Evolutionary conservation across 2,329 filamentous ascomycete species (phyloP), one percentile per base, ranked within the genome.

Genomic region (Blastomyces silverae): DNA sequence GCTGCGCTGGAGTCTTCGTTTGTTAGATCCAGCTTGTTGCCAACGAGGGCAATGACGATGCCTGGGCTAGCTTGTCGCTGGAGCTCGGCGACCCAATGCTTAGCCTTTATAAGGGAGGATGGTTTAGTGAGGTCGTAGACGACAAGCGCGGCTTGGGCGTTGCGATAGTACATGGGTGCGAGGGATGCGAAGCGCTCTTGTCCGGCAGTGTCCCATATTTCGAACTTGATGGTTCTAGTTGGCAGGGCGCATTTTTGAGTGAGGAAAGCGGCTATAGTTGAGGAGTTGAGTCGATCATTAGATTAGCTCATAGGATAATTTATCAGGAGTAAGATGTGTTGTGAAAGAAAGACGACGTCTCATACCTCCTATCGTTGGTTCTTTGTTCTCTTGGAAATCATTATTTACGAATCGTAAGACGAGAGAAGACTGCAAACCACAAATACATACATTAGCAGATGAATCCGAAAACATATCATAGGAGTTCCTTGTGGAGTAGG

Each of bases 301-400:
- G 25, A 20, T 48, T 31, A 50, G 39, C 39, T 22, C 37, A 58
- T 25, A 25, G 11, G 34, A 28, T 44, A 37, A 56, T n/a, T 34
- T 37, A 15, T 10, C 4, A 11, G 37, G 25, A 48, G 15, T 13
- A 22, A 44, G 58, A 48, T 15, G 53, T 28, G 13, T 8, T 22
- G 61, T 13, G 20, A 25, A n/a, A 58, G 34, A 25, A 28, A 62
- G 79, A 84, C 69, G 48, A 20, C 1, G 22, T 17, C 20, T 63
- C 65, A 59, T 84, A 95, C 92, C 92, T 84, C 94, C 94, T 80
- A 99, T 99, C 70, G 94, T 99, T 67, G 94, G 94, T 79, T 99
- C 94, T 83, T 97, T 97, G 81, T 97, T 97, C 81, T 97, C 94
- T 82, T 99, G 94, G 75, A 99, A 99, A 80, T 97, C 93, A 81